Evolutionary conservation across 768 basidiomycete genomes (phyloP).

Genomic region (Boletellus emodensis): DNA sequence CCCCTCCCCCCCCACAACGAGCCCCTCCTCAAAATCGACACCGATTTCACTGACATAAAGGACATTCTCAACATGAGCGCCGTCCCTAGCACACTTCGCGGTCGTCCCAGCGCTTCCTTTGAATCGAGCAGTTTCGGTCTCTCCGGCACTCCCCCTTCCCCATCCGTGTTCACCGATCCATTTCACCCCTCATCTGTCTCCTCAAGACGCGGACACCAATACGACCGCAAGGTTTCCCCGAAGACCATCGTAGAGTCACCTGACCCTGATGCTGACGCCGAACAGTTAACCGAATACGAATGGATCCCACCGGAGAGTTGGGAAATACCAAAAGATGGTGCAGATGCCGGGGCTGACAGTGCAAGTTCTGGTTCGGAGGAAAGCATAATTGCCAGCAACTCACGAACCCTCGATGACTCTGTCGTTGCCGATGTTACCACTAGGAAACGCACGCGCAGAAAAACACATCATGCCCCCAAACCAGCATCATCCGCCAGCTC

Average conservation of each 20-base stretch:
- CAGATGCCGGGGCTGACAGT: slow-evolving; percentile 32
- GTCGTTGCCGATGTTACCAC: slow-evolving; percentile 8
- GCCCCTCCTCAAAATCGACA: slow-evolving; percentile 21
- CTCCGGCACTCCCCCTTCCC: slow-evolving; percentile 39
- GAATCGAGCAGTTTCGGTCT: slow-evolving; percentile 34
- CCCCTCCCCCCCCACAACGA: slow-evolving; percentile 26
- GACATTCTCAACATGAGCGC: slow-evolving; percentile 61
- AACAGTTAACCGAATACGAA: slow-evolving; percentile 26
- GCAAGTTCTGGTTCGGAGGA: slow-evolving; percentile 42
- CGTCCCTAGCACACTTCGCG: slow-evolving; percentile 3
- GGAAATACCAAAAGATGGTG: slow-evolving; percentile 56
- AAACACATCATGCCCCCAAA: slow-evolving; percentile 21
- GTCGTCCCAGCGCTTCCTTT: slow-evolving; percentile 20
- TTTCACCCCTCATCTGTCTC: slow-evolving; percentile 24
- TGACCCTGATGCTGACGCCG: slow-evolving; percentile 7
- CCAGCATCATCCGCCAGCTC: slow-evolving; percentile 10
- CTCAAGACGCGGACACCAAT: slow-evolving; percentile 22
- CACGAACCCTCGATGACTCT: slow-evolving; percentile 16
- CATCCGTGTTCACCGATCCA: slow-evolving; percentile 36
- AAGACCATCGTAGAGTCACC: slow-evolving; percentile 33
- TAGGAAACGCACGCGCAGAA: slow-evolving; percentile 24
- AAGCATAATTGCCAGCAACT: slow-evolving; percentile 16
- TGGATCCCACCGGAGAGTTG: slow-evolving; percentile 80
- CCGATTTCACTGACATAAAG: slow-evolving; percentile 58
- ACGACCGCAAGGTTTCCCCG: slow-evolving; percentile 48